Conservation (phyloP, 345 rosid species). For the Anacardium occidentale region DNA sequence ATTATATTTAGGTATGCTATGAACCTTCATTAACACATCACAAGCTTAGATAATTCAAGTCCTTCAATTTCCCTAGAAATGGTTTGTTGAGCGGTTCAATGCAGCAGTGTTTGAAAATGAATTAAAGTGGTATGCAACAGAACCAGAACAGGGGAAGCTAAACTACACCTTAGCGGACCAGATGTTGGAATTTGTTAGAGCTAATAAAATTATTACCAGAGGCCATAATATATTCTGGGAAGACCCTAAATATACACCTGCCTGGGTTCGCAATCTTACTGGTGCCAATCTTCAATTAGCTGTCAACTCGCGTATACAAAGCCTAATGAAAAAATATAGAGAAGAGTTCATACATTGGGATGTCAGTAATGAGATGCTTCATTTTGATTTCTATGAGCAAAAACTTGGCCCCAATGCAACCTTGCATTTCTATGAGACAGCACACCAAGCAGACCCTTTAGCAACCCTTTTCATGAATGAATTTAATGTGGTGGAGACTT, state of each 20-base stretch:
- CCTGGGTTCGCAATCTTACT: conserved; percentile 56
- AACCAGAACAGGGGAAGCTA: conserved; percentile 55
- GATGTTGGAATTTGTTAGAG: conserved; percentile 60
- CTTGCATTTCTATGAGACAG: conserved; percentile 51
- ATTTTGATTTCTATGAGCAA: conserved; percentile 72
- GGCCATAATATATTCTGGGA: conserved; percentile 98
- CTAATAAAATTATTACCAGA: conserved; percentile 55
- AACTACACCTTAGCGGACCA: conserved; percentile 64
- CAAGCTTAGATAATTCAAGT: neutral
- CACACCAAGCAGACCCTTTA: conserved; percentile 56
- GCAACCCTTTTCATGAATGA: conserved; percentile 82
- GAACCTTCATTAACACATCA: neutral
- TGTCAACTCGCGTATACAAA: conserved; percentile 54
- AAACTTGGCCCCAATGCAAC: conserved; percentile 66
- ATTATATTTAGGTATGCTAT: neutral
- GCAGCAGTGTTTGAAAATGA: conserved; percentile 88
- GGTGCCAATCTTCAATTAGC: conserved; percentile 49
- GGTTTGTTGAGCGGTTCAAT: conserved; percentile 81
- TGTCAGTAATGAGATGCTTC: conserved; percentile 89
- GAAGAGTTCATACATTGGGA: conserved; percentile 84
- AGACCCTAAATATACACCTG: conserved; percentile 66
- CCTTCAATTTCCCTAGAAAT: conserved; percentile 38
- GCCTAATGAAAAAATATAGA: conserved; percentile 71
- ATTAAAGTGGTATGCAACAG: conserved; percentile 92
- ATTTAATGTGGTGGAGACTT: conserved; percentile 79